A percentile compares a stretch with the other conserved stretches of the same genome.
Evolutionary conservation across 805 yeast genomes (phyloP).

Genomic region (Candida stauntonica): DNA sequence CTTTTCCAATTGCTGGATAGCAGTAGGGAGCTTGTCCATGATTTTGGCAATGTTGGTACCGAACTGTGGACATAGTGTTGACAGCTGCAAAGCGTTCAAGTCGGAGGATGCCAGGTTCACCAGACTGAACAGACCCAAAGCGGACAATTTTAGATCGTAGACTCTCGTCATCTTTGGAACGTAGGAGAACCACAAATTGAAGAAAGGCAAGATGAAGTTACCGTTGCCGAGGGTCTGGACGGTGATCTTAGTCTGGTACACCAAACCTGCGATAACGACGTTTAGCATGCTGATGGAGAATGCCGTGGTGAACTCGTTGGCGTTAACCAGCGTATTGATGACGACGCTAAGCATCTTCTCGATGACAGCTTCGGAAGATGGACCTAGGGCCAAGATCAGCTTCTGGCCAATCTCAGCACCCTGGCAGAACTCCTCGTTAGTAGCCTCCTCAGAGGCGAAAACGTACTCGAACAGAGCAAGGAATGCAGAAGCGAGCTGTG

Average conservation of each 20-base stretch:
- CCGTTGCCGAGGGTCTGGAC: constrained; percentile 44
- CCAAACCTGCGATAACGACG: constrained; percentile 58
- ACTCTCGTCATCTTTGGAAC: constrained; percentile 60
- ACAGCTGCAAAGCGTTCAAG: constrained; percentile 31
- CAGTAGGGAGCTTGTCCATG: constrained; percentile 63
- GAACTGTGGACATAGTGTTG: constrained; percentile 40
- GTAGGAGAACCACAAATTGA: constrained; percentile 58
- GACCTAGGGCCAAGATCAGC: constrained; percentile 54
- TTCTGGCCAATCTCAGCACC: constrained; percentile 65
- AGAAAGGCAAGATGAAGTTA: constrained; percentile 44
- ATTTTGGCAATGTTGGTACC: constrained; percentile 48
- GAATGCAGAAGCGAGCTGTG: constrained; percentile 44
- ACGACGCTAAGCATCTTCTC: constrained; percentile 38
- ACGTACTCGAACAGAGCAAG: constrained; percentile 45
- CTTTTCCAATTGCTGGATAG: constrained; percentile 61
- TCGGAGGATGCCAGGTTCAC: constrained; percentile 28
- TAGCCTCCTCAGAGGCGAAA: constrained; percentile 41
- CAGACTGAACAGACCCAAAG: constrained; percentile 60
- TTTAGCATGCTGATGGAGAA: constrained; percentile 50
- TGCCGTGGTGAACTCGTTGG: constrained; percentile 22
- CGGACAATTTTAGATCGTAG: constrained; percentile 73
- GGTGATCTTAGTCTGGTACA: constrained; percentile 54
- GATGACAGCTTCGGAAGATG: constrained; percentile 39
- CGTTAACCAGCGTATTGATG: constrained; percentile 34
- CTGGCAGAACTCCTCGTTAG: constrained; percentile 50